Evolutionary conservation across 2,329 filamentous ascomycete species (phyloP), one percentile per base, ranked within the genome.

Genomic region (Shiraia sp.): DNA sequence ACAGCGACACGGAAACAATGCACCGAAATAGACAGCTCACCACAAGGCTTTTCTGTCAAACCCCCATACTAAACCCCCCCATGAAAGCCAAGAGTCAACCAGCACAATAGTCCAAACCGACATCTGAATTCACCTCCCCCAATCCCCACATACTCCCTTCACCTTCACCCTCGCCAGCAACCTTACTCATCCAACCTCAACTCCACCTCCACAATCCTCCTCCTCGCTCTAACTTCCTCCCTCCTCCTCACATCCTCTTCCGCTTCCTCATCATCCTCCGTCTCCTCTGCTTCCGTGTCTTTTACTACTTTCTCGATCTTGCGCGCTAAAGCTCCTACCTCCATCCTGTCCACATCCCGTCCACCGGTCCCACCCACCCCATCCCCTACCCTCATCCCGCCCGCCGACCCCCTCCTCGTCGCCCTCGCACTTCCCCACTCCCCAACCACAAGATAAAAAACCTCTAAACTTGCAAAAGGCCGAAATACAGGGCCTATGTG

Each of bases 291-390:
- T 10, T 49, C 42, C 12, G 40, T 36, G 29, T 41, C 36, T 27
- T 16, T 25, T 2, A 49, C 16, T 10, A 26, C 24, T 3, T 6
- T 13, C 26, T 13, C 29, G 12, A 49, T 13, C 24, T 27, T 39
- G 4, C 7, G 6, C 19, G 34, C 33, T 15, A 41, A n/a, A n/a
- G n/a, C n/a, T 51, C 47, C 6, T 42, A 27, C 12, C 49, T 46
- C 29, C 43, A 42, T 17, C 44, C 46, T 17, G 45, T 52, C 32
- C 49, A 42, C 24, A 46, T 46, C 5, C 27, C 49, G 7, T 49
- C 42, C 12, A 37, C 33, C 32, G 38, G 32, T 27, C 15, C 28
- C 3, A 49, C 17, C n/a, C 27, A 16, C 5, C 6, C 12, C 27
- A 12, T 24, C 36, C 6, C 8, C 10, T 16, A 31, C 34, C 19